These are phyloP conservation scores for Leishmania lainsoni DNA, from an alignment of 208 protist species.

Conservation along the genomic window DNA sequence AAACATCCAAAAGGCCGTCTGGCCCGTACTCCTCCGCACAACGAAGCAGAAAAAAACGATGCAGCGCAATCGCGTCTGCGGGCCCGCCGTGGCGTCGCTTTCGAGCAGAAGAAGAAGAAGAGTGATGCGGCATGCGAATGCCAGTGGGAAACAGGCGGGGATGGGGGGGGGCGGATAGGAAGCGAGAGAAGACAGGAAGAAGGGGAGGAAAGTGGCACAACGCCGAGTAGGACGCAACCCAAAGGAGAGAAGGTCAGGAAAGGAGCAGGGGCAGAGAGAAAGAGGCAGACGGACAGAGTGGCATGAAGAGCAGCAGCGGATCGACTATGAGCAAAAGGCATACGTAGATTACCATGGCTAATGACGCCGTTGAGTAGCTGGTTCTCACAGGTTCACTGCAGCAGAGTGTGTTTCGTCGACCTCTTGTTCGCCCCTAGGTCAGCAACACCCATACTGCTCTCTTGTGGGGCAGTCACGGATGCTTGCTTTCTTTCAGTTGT, in stretches of 20 bases:
- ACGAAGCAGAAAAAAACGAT: not conserved
- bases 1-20: not conserved
- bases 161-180: not conserved
- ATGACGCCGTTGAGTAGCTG: not conserved
- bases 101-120: not conserved
- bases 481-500: not conserved
- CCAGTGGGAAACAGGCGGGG: not conserved
- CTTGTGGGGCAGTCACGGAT: not conserved
- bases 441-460: not conserved
- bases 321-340: not conserved
- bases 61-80: not conserved
- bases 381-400: not conserved
- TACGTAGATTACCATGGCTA: not conserved
- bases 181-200: not conserved
- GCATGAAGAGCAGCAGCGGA: not conserved
- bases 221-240: not conserved
- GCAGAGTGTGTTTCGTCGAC: not conserved
- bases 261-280: not conserved
- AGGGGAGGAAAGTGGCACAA: not conserved
- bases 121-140: not conserved
- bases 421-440: no score
- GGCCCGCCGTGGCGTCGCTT: not conserved
- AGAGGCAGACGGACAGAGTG: not conserved
- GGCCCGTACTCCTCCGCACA: not conserved
- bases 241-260: not conserved